Base-by-base conservation (phyloP, 106 monocot species). In the Iris macrosiphon region DNA sequence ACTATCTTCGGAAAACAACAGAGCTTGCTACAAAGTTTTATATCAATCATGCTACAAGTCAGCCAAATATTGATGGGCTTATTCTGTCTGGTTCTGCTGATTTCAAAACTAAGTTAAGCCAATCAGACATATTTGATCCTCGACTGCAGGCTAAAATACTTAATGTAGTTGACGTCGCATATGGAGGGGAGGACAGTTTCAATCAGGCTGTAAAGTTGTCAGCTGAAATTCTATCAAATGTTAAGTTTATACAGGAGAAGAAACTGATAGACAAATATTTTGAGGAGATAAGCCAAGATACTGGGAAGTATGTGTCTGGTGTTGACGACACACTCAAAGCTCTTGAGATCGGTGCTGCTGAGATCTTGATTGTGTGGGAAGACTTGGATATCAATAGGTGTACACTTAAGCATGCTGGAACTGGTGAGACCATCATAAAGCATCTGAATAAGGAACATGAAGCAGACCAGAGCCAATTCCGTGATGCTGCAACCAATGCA, bases 281-380 rank as follows among this genome's bases (percentile, higher is more conserved):
- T 15, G 56, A 57, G 56, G 56, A 57, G 40, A 57, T 57, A 23
- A 57, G 56, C 39, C 56, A 57, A 24, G 56, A 57, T 15, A 57
- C 56, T 0, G 56, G 56, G 2, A 57, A 57, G n/a, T 57, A 57
- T 40, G 56, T 40, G 1, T 57, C 40, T 40, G 56, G 56, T 24
- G 38, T 57, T 10, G 56, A 57, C 6, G 56, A 57, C 38, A 39
- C 38, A 24, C 56, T 57, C 12, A 57, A 57, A 19, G 39, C 56
- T 40, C 38, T 57, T 0, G 56, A 57, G 23, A 57, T 57, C 38
- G 56, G 56, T 25, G 56, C 56, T 2, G 56, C 40, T 15, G 56
- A n/a, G n/a, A n/a, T n/a, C n/a, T n/a, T n/a, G n/a, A n/a, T n/a
- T n/a, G n/a, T n/a, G n/a, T n/a, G n/a, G n/a, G n/a, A n/a, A n/a